Evolutionary conservation across 805 yeast species (phyloP).

Genomic region (Martiniozyma abietophila): DNA sequence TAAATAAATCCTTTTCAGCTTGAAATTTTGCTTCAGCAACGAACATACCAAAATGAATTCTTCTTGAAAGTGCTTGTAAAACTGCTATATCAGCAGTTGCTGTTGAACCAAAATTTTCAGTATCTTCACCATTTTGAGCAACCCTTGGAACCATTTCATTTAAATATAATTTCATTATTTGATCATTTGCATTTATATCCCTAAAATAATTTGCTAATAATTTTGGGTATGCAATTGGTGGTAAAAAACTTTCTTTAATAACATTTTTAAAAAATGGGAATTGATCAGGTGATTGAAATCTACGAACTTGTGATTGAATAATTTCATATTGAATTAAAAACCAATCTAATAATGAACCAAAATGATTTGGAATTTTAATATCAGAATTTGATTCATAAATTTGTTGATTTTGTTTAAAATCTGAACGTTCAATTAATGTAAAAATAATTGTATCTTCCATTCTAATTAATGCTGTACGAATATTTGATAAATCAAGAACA

Average conservation of each 20-base stretch:
- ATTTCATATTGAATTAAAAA: conserved; percentile 65
- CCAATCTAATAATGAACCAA: conserved; percentile 85
- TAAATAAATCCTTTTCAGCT: conserved; percentile 54
- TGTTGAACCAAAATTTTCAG: conserved; percentile 82
- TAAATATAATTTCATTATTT: conserved; percentile 61
- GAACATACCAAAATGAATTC: conserved; percentile 95
- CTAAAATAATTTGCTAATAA: conserved; percentile 66
- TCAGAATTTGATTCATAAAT: conserved; percentile 48
- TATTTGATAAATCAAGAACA: conserved; percentile 71
- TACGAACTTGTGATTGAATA: conserved; percentile 68
- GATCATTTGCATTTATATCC: conserved; percentile 66
- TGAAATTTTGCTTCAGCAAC: conserved; percentile 93
- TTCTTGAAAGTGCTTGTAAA: conserved; percentile 78
- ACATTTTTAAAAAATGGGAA: conserved; percentile 74
- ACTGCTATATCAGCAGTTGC: conserved; percentile 78
- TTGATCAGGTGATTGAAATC: conserved; percentile 94
- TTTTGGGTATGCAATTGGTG: conserved; percentile 69
- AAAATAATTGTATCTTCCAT: conserved; percentile 97
- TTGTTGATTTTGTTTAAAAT: conserved; percentile 65
- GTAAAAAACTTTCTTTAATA: conserved; percentile 60
- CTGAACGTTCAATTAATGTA: conserved; percentile 87
- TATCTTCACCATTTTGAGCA: conserved; percentile 63
- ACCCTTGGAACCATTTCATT: conserved; percentile 67
- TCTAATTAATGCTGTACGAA: conserved; percentile 73
- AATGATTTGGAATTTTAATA: conserved; percentile 52